These are phyloP conservation scores for Pseudocercospora cruenta DNA, from an alignment of 2,329 filamentous ascomycete species.

Conservation along the genomic window DNA sequence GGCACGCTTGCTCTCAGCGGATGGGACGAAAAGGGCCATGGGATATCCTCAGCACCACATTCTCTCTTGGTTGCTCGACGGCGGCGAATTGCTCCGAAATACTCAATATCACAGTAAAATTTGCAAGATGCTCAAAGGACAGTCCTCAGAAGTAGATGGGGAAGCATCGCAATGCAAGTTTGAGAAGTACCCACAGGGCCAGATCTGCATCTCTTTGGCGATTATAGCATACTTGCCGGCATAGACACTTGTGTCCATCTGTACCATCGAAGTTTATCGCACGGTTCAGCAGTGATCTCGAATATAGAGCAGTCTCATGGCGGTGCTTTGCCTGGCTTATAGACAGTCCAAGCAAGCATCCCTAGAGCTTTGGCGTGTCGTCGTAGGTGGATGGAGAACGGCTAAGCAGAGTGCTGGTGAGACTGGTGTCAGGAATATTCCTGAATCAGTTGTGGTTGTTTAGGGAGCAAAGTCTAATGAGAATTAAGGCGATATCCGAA, in stretches of 20 bases:
- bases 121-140: background rate
- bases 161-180: background rate
- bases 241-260: conserved; percentile 9
- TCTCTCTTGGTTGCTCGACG: background rate
- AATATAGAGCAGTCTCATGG: background rate
- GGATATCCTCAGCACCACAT: background rate
- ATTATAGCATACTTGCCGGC: background rate
- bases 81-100: background rate
- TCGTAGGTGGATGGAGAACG: background rate
- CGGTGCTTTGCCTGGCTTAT: background rate
- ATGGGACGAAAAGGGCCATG: background rate
- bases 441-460: conserved; percentile 4
- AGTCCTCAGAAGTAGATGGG: background rate
- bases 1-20: background rate
- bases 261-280: conserved; percentile 1
- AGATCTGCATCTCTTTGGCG: background rate
- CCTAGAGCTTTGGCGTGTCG: background rate
- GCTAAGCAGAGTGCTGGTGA: background rate
- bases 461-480: background rate
- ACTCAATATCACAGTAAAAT: background rate
- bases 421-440: background rate
- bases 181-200: conserved; percentile 6
- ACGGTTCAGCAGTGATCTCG: background rate
- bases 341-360: background rate
- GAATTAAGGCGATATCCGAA: background rate